Percentiles rank a stretch among this genome's conserved stretches.
Evolutionary conservation across 495 filamentous ascomycete genomes (phyloP).

Genomic region (Terfezia boudieri): DNA sequence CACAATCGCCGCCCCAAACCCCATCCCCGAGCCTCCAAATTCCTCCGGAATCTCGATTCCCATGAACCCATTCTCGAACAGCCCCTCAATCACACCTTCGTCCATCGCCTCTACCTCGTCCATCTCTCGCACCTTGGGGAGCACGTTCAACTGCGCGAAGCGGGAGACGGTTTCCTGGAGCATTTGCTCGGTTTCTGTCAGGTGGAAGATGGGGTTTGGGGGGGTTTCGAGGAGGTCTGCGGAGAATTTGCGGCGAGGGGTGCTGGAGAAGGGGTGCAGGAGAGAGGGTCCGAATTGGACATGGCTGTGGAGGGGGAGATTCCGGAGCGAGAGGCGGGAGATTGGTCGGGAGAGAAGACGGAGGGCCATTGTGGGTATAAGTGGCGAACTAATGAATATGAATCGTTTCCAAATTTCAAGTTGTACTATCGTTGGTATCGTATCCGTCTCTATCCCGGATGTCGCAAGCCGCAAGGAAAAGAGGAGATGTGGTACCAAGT

Average conservation of each 20-base stretch:
- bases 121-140: constrained; percentile 91
- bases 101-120: constrained; percentile 96
- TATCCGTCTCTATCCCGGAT: too few species aligned
- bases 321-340: too few species aligned
- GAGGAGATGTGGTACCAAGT: too few species aligned
- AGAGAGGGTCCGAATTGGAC: too few species aligned
- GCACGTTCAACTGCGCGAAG: constrained; percentile 69
- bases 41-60: constrained; percentile 94
- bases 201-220: constrained; percentile 79
- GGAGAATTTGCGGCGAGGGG: constrained; percentile 9
- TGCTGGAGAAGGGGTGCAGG: too few species aligned
- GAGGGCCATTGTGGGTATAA: too few species aligned
- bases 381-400: too few species aligned
- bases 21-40: constrained; percentile 86
- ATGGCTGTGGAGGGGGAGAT: too few species aligned
- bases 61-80: constrained; percentile 97
- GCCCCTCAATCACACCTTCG: constrained; percentile 57
- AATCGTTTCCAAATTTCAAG: too few species aligned
- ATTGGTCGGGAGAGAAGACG: too few species aligned
- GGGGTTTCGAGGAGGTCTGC: constrained; percentile 28
- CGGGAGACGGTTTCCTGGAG: constrained; percentile 81
- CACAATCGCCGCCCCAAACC: constrained; percentile 66
- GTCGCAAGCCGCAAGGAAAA: too few species aligned
- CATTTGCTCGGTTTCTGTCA: constrained; percentile 71
- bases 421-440: too few species aligned